Percentiles rank a stretch among this genome's conserved stretches.
Evolutionary conservation across 1,284 basidiomycete genomes (phyloP).

Genomic region (Retiboletus fuscus): DNA sequence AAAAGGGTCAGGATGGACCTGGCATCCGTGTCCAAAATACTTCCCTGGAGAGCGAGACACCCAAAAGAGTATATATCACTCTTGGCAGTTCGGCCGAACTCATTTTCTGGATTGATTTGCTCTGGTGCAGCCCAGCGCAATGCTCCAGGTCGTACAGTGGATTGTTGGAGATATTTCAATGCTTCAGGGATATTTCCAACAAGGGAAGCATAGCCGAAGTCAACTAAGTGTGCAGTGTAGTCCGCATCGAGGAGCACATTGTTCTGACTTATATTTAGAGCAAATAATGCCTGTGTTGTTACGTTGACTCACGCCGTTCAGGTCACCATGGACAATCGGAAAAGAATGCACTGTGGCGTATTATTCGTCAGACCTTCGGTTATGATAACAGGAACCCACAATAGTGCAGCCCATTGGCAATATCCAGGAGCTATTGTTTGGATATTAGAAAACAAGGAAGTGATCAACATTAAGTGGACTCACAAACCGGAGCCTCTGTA

Average conservation of each 20-base stretch:
- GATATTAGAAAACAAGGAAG: not conserved
- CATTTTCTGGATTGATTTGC: not conserved
- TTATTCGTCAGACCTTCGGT: not conserved
- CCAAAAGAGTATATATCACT: slow-evolving; percentile 1
- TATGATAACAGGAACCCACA: not conserved
- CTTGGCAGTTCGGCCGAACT: not conserved
- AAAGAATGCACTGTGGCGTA: not conserved
- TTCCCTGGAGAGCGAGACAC: not conserved
- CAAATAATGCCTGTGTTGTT: not conserved
- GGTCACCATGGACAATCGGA: not conserved
- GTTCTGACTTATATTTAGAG: not conserved
- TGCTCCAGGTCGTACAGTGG: not conserved
- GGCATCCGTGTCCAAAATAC: not conserved
- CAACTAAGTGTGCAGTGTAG: not conserved
- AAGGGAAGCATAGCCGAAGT: not conserved
- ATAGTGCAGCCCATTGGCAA: not conserved
- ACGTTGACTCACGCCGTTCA: not conserved
- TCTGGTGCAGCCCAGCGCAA: not conserved
- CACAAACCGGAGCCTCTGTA: not conserved
- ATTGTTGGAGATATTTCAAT: not conserved
- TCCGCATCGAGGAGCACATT: not conserved
- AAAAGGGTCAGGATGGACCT: not conserved
- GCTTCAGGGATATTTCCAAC: not conserved
- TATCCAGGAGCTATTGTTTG: no score
- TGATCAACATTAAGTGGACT: not conserved